A percentile compares a stretch with the other conserved stretches of the same genome.
Evolutionary conservation across 176 grass and related monocot genomes (phyloP).

Genomic region (Phragmites australis): DNA sequence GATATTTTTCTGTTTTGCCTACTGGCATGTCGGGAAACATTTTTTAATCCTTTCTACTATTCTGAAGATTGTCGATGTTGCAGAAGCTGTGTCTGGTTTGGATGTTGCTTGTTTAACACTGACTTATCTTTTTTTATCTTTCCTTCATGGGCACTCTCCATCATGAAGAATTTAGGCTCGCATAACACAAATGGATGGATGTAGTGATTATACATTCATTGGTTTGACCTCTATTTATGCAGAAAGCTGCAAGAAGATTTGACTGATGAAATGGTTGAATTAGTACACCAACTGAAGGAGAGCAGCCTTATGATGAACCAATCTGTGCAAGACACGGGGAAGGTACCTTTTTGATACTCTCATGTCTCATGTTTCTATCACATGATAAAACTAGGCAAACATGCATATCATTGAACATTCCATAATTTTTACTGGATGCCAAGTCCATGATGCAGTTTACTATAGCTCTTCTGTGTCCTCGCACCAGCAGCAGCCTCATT

Average conservation of each 20-base stretch:
- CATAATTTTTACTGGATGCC: neutral
- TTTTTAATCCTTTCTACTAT: neutral
- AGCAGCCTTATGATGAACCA: slow-evolving; percentile 60
- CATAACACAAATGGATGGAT: neutral
- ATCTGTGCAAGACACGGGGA: slow-evolving; percentile 61
- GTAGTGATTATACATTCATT: neutral
- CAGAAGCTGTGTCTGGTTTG: neutral
- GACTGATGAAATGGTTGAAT: slow-evolving; percentile 60
- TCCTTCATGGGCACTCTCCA: neutral
- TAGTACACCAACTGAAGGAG: slow-evolving; percentile 67
- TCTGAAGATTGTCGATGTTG: neutral
- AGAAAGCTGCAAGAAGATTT: slow-evolving; percentile 70
- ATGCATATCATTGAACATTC: neutral
- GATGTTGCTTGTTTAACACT: neutral
- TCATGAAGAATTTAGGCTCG: neutral
- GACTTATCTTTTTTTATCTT: neutral
- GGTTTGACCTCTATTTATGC: neutral
- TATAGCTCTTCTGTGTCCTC: neutral
- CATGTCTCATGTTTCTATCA: neutral
- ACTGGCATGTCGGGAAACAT: neutral
- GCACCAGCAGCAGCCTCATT: neutral
- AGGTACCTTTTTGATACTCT: slow-evolving; percentile 29
- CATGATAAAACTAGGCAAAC: neutral
- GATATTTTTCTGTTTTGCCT: neutral
- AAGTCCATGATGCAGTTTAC: neutral